Base-by-base conservation (phyloP, 805 yeast species). In the Zygotorulaspora danielsina region DNA sequence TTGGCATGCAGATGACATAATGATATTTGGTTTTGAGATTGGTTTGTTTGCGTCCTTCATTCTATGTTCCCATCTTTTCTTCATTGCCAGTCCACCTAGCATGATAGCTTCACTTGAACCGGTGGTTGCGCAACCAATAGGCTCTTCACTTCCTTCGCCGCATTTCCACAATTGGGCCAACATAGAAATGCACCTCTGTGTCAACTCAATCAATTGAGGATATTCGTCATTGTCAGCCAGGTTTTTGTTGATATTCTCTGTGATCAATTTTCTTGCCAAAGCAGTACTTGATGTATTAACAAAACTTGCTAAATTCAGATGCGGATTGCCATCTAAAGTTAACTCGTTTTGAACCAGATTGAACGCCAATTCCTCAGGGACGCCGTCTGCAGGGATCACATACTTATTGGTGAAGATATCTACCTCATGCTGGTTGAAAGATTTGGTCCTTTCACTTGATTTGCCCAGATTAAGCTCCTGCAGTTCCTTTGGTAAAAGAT, bases 71-170 rank as follows among this genome's bases (percentile, higher is more conserved):
- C 97, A 88, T 42, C 73, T 72, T 54, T 86, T 84, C 72, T 89
- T 89, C 84, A 89, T 72, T 10, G 96, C 95, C 39, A 88, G 70
- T 3, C 96, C 97, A 31, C 94, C 97, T 37, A 88, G 75, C 84
- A 87, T 86, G 51, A 89, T 80, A 6, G 96, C 97, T 61, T 88
- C 97, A 1, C 90, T 80, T 1, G 96, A 87, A 4, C 97, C 97
- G 1, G 96, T 88, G 39, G 95, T 85, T 18, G 96, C 93, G 9
- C 95, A 79, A 17, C 97, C 97, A 20, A 86, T 69, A 3, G 94
- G 78, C 26, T 55, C 53, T 25, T 50, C 46, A 31, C 28, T 22
- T 17, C 36, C 36, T 6, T 35, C 21, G 8, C 52, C 38, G 8
- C 87, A 89, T 55, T 86, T 68, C 96, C 96, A 88, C 53, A 88